Conservation (phyloP, 805 yeast species). For the Metschnikowia reukaufii region DNA sequence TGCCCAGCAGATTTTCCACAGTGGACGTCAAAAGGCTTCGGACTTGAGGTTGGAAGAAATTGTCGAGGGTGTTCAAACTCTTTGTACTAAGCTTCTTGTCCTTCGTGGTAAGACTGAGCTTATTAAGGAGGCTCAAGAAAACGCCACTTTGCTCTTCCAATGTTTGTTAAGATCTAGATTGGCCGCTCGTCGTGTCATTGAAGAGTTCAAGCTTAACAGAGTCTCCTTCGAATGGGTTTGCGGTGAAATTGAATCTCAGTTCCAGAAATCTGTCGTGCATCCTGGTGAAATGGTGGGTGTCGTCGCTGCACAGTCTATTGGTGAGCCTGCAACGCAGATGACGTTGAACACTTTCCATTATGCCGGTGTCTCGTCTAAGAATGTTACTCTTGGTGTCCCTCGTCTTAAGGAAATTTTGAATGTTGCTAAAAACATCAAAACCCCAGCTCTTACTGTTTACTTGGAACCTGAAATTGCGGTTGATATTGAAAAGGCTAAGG, state of each 20-base stretch:
- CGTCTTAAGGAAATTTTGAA: slow-evolving; percentile 98
- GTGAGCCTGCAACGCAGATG: slow-evolving; percentile 99
- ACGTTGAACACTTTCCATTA: slow-evolving; percentile 91
- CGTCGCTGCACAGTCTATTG: slow-evolving; percentile 95
- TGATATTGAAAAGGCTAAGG: slow-evolving; percentile 92
- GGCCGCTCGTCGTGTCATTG: slow-evolving; percentile 86
- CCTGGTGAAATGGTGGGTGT: slow-evolving; percentile 99
- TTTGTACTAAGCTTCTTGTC: slow-evolving; percentile 68
- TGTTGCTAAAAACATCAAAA: slow-evolving; percentile 96
- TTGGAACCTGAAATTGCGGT: slow-evolving; percentile 74
- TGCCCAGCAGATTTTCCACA: slow-evolving; percentile 94
- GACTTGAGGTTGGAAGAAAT: slow-evolving; percentile 85
- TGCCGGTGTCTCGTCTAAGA: slow-evolving; percentile 99
- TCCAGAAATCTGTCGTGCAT: slow-evolving; percentile 85
- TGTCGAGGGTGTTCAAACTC: slow-evolving; percentile 64
- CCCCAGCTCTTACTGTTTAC: slow-evolving; percentile 99
- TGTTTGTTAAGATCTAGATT: slow-evolving; percentile 90
- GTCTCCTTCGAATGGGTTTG: slow-evolving; percentile 94
- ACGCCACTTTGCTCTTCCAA: slow-evolving; percentile 88
- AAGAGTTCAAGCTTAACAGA: slow-evolving; percentile 81
- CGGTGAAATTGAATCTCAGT: slow-evolving; percentile 92
- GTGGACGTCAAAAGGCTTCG: slow-evolving; percentile 86
- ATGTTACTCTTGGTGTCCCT: slow-evolving; percentile 97
- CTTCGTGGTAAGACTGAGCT: slow-evolving; percentile 79
- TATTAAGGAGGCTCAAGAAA: slow-evolving; percentile 81